Evolutionary conservation across 768 basidiomycete genomes (phyloP).

Genomic region (Panellus pusillus): DNA sequence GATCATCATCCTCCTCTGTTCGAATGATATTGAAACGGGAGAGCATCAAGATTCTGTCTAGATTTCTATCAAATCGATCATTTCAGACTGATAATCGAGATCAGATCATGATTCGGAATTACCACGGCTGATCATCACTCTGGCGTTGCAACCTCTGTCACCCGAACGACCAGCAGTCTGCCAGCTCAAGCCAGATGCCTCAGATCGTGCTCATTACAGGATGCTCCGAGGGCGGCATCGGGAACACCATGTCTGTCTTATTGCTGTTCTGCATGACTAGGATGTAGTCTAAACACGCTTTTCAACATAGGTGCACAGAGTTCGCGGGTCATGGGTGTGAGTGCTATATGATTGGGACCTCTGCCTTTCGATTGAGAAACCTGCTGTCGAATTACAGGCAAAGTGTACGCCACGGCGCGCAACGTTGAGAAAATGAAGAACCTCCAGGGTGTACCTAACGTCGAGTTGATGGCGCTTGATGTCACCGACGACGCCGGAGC

Average conservation of each 20-base stretch:
- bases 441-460: background rate
- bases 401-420: constrained; percentile 7
- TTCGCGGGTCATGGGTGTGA: constrained; percentile 4
- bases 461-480: constrained; percentile 5
- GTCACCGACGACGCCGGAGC: background rate
- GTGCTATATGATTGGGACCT: background rate
- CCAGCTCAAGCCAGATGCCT: too few species aligned
- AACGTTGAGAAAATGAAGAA: background rate
- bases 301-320: background rate
- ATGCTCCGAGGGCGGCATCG: constrained; percentile 2
- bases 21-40: too few species aligned
- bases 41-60: too few species aligned
- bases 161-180: background rate
- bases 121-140: too few species aligned
- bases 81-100: too few species aligned
- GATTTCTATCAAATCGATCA: too few species aligned
- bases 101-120: too few species aligned
- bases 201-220: constrained; percentile 3
- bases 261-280: background rate
- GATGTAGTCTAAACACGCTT: background rate
- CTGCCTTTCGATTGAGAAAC: too few species aligned
- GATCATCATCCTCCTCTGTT: too few species aligned
- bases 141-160: too few species aligned
- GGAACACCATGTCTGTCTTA: background rate
- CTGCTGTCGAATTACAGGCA: too few species aligned